phyloP scores from a whole-genome alignment of 768 basidiomycete genomes.

The Trametes cingulata region DNA sequence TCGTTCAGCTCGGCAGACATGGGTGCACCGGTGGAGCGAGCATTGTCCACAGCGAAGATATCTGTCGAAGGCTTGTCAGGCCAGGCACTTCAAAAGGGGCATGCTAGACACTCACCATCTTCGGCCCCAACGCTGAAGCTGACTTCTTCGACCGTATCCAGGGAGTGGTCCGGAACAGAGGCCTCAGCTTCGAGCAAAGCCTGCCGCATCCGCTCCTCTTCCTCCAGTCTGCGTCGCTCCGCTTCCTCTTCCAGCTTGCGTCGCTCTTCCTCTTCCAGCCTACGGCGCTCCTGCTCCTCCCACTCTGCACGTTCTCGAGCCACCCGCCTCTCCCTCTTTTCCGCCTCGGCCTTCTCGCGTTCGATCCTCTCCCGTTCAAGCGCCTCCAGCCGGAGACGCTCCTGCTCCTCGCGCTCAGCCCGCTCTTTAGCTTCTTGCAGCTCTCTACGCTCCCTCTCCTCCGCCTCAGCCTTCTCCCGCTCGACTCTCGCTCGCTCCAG shows the following conservation, averaged over 20 bases:
- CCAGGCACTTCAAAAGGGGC: not conserved
- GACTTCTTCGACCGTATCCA: constrained; percentile 18
- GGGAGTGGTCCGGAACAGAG: constrained; percentile 1
- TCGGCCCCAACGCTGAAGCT: constrained; percentile 8
- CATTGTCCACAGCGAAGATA: constrained; percentile 51
- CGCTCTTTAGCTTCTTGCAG: constrained; percentile 26
- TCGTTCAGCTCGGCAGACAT: constrained; percentile 43
- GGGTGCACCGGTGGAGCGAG: constrained; percentile 33
- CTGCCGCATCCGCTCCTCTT: not conserved
- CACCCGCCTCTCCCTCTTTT: constrained; percentile 34
- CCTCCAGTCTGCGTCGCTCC: constrained; percentile 31
- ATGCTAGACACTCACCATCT: constrained; percentile 17
- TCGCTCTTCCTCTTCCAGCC: constrained; percentile 30
- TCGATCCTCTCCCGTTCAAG: constrained; percentile 11
- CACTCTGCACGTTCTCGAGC: constrained; percentile 26
- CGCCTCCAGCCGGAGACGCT: not conserved
- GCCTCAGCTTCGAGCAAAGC: constrained; percentile 4
- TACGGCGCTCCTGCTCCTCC: constrained; percentile 13
- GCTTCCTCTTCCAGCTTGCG: constrained; percentile 1
- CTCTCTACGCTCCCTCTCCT: constrained; percentile 34
- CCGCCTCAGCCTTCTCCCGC: constrained; percentile 16
- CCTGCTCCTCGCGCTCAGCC: constrained; percentile 30
- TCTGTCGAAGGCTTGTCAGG: constrained; percentile 39
- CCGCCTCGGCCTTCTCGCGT: constrained; percentile 16
- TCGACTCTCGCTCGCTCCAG: constrained; percentile 24